A percentile compares a stretch with the other conserved stretches of the same genome.
phyloP scores from a whole-genome alignment of 805 yeast species.

The Candida vartiovaarae region DNA sequence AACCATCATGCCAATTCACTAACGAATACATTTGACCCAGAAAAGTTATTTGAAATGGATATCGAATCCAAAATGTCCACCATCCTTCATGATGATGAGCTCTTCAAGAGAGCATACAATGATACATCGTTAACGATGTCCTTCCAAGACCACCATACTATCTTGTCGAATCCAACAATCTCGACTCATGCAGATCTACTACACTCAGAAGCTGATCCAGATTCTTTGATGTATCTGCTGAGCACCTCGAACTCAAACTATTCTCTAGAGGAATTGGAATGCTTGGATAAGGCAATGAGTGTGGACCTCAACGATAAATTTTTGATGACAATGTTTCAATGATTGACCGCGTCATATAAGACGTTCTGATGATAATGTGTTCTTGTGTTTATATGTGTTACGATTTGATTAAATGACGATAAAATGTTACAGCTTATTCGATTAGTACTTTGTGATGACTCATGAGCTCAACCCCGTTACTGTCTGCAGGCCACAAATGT shows the following conservation, averaged over 20 bases:
- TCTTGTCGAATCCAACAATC: neutral
- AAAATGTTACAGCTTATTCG: no score
- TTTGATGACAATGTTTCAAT: constrained; percentile 21
- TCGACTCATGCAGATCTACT: neutral
- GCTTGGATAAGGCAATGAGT: constrained; percentile 24
- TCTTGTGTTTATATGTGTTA: neutral
- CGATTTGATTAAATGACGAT: neutral
- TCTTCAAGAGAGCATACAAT: neutral
- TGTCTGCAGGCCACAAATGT: no score
- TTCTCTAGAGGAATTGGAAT: constrained; percentile 21
- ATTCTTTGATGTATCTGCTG: constrained; percentile 18
- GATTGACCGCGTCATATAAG: neutral
- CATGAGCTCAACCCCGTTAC: no score
- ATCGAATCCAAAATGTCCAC: neutral
- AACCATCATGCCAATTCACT: no score
- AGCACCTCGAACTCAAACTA: constrained; percentile 15
- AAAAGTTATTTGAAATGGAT: constrained; percentile 5
- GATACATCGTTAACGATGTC: no score
- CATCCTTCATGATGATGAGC: neutral
- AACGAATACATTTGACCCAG: neutral
- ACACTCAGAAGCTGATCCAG: constrained; percentile 12
- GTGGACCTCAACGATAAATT: constrained; percentile 21
- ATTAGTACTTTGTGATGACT: no score
- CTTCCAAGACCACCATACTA: neutral
- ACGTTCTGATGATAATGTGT: constrained; percentile 1